Evolutionary conservation across 345 rosid genomes (phyloP).

Genomic region (Eucalyptus rudis): DNA sequence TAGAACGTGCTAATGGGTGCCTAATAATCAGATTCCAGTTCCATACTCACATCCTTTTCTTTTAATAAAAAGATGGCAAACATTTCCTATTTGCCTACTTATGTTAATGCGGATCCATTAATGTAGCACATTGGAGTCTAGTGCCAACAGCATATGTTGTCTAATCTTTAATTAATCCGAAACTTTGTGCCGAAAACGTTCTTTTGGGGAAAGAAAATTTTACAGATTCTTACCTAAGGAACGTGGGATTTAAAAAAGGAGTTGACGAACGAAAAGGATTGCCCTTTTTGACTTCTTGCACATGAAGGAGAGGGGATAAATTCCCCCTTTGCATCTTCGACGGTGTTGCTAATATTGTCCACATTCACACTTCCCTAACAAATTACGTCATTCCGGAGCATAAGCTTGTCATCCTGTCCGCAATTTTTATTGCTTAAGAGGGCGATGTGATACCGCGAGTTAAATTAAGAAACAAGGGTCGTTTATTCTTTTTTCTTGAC

Average conservation of each 20-base stretch:
- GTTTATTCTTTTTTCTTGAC: not conserved
- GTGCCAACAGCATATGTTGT: slow-evolving; percentile 44
- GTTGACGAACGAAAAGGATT: not conserved
- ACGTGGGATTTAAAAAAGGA: not conserved
- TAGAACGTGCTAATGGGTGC: not conserved
- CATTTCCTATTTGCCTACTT: not conserved
- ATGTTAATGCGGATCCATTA: not conserved
- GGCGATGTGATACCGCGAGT: not conserved
- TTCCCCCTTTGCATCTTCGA: not conserved
- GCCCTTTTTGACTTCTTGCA: not conserved
- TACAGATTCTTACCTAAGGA: not conserved
- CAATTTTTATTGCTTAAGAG: not conserved
- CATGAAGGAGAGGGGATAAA: not conserved
- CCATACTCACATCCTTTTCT: not conserved
- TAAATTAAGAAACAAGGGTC: not conserved
- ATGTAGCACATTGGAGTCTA: not conserved
- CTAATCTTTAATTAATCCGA: slow-evolving; percentile 15
- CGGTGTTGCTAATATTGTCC: not conserved
- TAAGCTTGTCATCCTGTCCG: not conserved
- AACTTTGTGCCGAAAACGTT: slow-evolving; percentile 54
- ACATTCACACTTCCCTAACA: not conserved
- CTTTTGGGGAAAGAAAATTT: not conserved
- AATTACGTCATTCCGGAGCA: not conserved
- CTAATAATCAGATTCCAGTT: not conserved
- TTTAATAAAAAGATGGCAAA: not conserved